Base-by-base conservation (phyloP, 768 basidiomycete species). In the Tylopilus vinaceipallidus region DNA sequence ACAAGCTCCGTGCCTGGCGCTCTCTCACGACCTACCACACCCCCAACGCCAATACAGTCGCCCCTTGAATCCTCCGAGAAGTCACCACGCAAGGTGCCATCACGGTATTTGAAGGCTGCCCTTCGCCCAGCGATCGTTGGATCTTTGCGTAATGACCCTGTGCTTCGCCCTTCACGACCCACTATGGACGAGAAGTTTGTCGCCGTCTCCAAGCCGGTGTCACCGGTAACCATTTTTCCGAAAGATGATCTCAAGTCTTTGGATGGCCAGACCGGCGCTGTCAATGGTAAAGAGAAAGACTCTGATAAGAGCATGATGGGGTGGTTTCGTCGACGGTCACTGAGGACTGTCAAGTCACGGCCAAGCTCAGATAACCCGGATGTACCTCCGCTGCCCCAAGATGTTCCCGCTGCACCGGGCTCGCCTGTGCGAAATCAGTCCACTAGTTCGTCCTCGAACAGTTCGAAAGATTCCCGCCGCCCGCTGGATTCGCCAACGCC, bases 221-320 rank as follows among this genome's bases (percentile, higher is more conserved):
- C 56, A 2, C 60, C 64, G 5, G 52, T 61, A 37, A 19, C 50
- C 1, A 35, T 58, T 23, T 56, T 57, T 32, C 52, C 61, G 9
- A 63, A 62, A 22, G 59, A 54, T 17, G 61, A 62, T 3, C 47
- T 42, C 2, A 58, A 53, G 6, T 52, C 67, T 41, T 60, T 69
- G 37, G 63, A 67, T 0, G 53, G 58, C 29, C 54, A 73, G 54
- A 57, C 66, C 54, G 61, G 69, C 54, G 60, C 70, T 39, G 41
- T 49, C 33, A 53, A 47, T 52, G 62, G 47, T 27, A 64, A 59
- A 45, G 66, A 62, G 45, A 72, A 60, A 73, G 73, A 77, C 56
- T 56, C 72, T 57, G 75, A 71, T 36, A 72, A 72, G 47, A 76
- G 76, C 55, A 33, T 58, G 49, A 59, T 60, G 50, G 34, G 53